Evolutionary conservation across 441 rosid genomes (phyloP), one percentile per base, ranked within the genome.

Genomic region (Erysimum cheiri): DNA sequence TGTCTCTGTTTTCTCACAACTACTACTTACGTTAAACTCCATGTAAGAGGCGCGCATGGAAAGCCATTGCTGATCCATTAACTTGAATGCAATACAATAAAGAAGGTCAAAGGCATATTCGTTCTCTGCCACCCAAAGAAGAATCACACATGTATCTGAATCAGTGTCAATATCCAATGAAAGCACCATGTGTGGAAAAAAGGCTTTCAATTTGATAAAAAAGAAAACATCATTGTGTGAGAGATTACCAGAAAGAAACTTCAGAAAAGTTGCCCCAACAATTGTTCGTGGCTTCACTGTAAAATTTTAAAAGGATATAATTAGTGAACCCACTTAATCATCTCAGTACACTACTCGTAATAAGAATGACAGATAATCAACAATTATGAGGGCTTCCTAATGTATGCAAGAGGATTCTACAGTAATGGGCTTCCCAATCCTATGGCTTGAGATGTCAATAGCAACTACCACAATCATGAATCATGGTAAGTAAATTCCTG

Each of bases 51-150:
- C 99, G 3, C 74, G 98, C 90, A 92, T 94, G 26, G 87, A 26
- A 71, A 92, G 98, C 98, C 99, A 94, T 74, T 86, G 90, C n/a
- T 86, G 89, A 79, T 94, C 98, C 99, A 94, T 92, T 74, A 94
- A 81, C 87, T 92, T 90, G 90, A 94, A 94, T 14, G 98, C 87
- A 76, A 92, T 88, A 83, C 99, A 92, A 66, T 94, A 94, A 13
- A 94, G 99, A 76, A 85, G 84, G 76, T 94, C 99, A 76, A 94
- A 92, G 1, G 99, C 98, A 28, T 86, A 78, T 77, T 94, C 97
- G 78, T 88, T 86, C 77, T 88, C 99, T 92, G 85, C 54, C 58
- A 50, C 37, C 62, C 46, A n/a, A 67, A n/a, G n/a, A 46, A 46
- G 0, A 17, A 9, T 19, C 63, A 60, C 5, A 43, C 11, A 66